phyloP scores from a whole-genome alignment of 1,284 basidiomycete species.

The Trametes sp. region DNA sequence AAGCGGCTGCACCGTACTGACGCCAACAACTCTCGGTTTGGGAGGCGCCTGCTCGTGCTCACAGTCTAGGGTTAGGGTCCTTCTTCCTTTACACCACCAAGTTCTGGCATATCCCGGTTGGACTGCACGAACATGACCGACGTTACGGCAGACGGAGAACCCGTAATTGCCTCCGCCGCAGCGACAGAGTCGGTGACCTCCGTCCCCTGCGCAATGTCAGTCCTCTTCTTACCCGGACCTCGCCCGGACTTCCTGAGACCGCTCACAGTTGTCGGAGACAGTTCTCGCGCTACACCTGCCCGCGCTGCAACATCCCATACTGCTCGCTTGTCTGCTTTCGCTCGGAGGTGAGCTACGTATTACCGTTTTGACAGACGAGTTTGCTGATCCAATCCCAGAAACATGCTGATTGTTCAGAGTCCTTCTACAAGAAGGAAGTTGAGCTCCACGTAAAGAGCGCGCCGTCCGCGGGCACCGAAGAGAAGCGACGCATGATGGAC shows the following conservation, averaged over 20 bases:
- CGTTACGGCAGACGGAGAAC: not conserved
- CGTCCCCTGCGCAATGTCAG: conserved; percentile 49
- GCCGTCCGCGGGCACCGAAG: conserved; percentile 60
- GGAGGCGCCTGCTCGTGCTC: conserved; percentile 5
- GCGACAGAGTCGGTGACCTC: conserved; percentile 34
- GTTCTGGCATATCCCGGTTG: too few species aligned
- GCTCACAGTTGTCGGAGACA: conserved; percentile 72
- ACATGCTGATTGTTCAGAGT: conserved; percentile 77
- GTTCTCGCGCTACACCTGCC: conserved; percentile 81
- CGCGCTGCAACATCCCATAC: conserved; percentile 80
- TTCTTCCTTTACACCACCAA: not conserved
- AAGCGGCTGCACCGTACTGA: not conserved
- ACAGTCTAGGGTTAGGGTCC: conserved; percentile 12
- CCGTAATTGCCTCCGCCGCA: conserved; percentile 25
- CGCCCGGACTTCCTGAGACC: conserved; percentile 16
- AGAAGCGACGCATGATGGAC: conserved; percentile 70
- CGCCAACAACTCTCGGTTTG: conserved; percentile 4
- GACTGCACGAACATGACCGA: not conserved
- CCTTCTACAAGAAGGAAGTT: conserved; percentile 77
- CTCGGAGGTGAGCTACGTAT: conserved; percentile 58
- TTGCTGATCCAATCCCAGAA: conserved; percentile 45
- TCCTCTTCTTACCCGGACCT: conserved; percentile 6
- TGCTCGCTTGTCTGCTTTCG: conserved; percentile 83
- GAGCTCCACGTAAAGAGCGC: conserved; percentile 63
- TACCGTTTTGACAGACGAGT: not conserved